Base-by-base conservation (phyloP, 495 filamentous ascomycete species). In the Aspergillus egyptiacus region DNA sequence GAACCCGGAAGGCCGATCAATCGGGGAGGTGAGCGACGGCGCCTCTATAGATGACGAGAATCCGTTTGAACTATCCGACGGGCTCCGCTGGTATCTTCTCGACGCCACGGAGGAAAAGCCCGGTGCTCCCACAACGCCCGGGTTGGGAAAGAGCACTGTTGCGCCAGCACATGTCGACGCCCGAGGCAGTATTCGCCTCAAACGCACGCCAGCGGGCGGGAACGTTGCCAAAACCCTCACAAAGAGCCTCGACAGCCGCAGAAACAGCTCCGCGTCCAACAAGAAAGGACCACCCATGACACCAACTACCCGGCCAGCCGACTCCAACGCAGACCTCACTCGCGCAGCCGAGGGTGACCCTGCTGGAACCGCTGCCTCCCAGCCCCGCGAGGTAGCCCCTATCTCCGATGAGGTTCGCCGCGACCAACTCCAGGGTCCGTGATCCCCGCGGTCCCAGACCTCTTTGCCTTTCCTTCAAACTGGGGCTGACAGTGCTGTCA, bases 61-160 rank as follows among this genome's bases (percentile, higher is more conserved):
- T 61, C 93, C 93, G 2, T 99, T 97, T 57, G 91, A 96, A 54
- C 77, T 99, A 13, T 95, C 90, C 0, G 93, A 99, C 59, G 93
- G 93, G 14, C 72, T 99, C 14, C 79, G 91, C 23, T 99, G 93
- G 93, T 97, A 95, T 59, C 78, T 97, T 2, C 78, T 97, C 8
- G 91, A 99, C 60, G 93, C 93, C 0, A 75, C 77, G 2, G 93
- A 99, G 59, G 93, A 97, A 63, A 96, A 96, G 62, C 80, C 86
- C 6, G 93, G 91, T n/a, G 94, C 93, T 2, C 93, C 93, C 2
- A 82, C 83, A 10, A 97, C 89, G 0, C 90, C 93, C 0, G 91
- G 94, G 0, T 70, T 94, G 28, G 84, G 84, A 11, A 93, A 90
- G 63, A 88, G 82, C 57, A 96, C 93, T 1, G 93, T 96, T 15